phyloP scores from a whole-genome alignment of 2,329 filamentous ascomycete species.

The Fusarium luffae region DNA sequence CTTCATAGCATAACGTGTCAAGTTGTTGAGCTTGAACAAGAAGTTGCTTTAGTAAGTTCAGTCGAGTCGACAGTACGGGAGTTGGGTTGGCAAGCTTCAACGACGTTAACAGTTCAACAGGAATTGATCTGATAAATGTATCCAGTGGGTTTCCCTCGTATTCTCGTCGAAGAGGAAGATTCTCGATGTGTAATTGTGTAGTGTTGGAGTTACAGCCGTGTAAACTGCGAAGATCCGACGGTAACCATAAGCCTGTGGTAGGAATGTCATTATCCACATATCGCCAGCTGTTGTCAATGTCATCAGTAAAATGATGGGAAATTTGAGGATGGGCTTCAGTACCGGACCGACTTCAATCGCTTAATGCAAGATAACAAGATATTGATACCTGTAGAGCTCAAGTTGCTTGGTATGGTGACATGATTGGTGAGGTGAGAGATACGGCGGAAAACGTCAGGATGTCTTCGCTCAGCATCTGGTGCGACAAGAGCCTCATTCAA shows the following conservation, averaged over 20 bases:
- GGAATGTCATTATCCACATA: slow-evolving; percentile 50
- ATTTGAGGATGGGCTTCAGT: slow-evolving; percentile 21
- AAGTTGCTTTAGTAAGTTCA: slow-evolving; percentile 57
- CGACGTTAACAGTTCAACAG: slow-evolving; percentile 53
- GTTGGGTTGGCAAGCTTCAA: slow-evolving; percentile 54
- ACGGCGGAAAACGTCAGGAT: slow-evolving; percentile 50
- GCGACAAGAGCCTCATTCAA: slow-evolving; percentile 54
- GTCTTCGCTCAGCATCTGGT: slow-evolving; percentile 47
- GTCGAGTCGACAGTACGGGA: slow-evolving; percentile 54
- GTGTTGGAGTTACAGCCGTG: slow-evolving; percentile 45
- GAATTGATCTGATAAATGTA: slow-evolving; percentile 53
- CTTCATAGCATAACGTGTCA: slow-evolving; percentile 56
- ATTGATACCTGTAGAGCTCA: slow-evolving; percentile 53
- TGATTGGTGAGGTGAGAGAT: slow-evolving; percentile 55
- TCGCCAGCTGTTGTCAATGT: slow-evolving; percentile 50
- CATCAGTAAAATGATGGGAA: slow-evolving; percentile 20
- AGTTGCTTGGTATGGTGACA: slow-evolving; percentile 54
- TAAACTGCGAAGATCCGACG: slow-evolving; percentile 53
- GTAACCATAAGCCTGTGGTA: slow-evolving; percentile 48
- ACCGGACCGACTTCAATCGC: slow-evolving; percentile 56
- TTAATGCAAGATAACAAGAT: slow-evolving; percentile 51
- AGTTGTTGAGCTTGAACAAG: slow-evolving; percentile 52
- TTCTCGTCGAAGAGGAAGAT: slow-evolving; percentile 54
- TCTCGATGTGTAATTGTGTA: slow-evolving; percentile 54
- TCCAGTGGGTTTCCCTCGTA: slow-evolving; percentile 50